A percentile compares a stretch with the other conserved stretches of the same genome.
These are phyloP conservation scores for Lactarius psammicola DNA, from an alignment of 768 basidiomycete species.

Conservation along the genomic window DNA sequence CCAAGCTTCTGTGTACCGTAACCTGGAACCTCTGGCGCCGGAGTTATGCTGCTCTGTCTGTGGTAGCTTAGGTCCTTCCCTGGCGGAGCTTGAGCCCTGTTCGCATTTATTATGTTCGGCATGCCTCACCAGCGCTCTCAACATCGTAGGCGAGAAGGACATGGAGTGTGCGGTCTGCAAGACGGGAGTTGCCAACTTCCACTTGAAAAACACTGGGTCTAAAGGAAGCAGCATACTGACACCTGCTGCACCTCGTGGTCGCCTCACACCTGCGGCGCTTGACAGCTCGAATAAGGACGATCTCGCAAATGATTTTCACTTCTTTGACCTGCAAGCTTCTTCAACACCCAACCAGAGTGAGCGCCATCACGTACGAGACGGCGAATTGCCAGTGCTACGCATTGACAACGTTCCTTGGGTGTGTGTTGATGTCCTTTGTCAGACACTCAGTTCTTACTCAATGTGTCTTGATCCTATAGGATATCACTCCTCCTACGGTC, in stretches of 20 bases:
- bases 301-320: constrained; percentile 29
- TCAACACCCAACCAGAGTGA: constrained; percentile 35
- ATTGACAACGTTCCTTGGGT: constrained; percentile 93
- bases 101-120: constrained; percentile 72
- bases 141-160: constrained; percentile 87
- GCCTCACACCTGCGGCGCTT: constrained; percentile 28
- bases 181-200: constrained; percentile 63
- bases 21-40: constrained; percentile 28
- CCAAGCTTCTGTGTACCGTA: constrained; percentile 28
- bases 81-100: constrained; percentile 75
- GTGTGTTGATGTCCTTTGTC: constrained; percentile 31
- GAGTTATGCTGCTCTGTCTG: constrained; percentile 61
- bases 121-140: constrained; percentile 82
- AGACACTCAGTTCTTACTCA: constrained; percentile 1
- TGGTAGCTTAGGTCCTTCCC: constrained; percentile 44
- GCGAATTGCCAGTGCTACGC: constrained; percentile 61
- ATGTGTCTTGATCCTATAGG: constrained; percentile 42
- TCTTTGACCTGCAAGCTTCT: constrained; percentile 36
- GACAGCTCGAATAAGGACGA: constrained; percentile 33
- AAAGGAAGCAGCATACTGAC: constrained; percentile 30
- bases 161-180: constrained; percentile 85
- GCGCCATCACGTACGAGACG: constrained; percentile 17
- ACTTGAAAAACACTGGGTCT: constrained; percentile 30
- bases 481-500: constrained; percentile 79
- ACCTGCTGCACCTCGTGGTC: constrained; percentile 26